Percentiles rank a stretch among this genome's conserved stretches.
phyloP scores from a whole-genome alignment of 495 filamentous ascomycete species.

The Ramalina intermedia region DNA sequence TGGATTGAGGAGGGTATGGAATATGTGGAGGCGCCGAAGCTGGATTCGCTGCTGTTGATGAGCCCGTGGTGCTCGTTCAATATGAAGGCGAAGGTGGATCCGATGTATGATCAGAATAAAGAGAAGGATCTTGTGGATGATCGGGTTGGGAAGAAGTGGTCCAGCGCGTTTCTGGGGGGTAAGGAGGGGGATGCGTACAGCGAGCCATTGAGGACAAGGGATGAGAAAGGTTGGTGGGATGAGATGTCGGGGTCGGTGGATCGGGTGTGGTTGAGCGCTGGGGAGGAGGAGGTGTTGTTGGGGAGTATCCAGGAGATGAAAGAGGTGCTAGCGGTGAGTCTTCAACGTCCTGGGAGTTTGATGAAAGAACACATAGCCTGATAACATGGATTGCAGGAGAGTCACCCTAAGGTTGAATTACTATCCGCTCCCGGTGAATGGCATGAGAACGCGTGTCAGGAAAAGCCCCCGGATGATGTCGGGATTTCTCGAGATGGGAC shows the following conservation, averaged over 20 bases:
- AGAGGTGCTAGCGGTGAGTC: constrained; percentile 28
- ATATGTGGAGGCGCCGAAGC: background rate
- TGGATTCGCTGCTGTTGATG: constrained; percentile 32
- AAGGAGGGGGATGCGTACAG: constrained; percentile 37
- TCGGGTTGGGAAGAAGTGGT: constrained; percentile 24
- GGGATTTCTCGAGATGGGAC: background rate
- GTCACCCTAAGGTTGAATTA: constrained; percentile 1
- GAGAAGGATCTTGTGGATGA: constrained; percentile 34
- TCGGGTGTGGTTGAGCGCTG: constrained; percentile 36
- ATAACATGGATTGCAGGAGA: background rate
- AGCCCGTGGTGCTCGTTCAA: constrained; percentile 43
- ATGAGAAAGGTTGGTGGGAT: constrained; percentile 37
- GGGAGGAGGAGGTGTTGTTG: constrained; percentile 41
- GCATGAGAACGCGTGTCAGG: constrained; percentile 3
- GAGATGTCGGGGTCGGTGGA: constrained; percentile 26
- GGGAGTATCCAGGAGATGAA: constrained; percentile 39
- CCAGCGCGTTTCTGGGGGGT: constrained; percentile 29
- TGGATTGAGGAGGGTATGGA: background rate
- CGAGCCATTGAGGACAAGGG: constrained; percentile 33
- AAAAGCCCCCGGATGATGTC: background rate
- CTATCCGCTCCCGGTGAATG: constrained; percentile 9
- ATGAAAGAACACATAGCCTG: background rate
- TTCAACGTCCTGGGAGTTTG: background rate
- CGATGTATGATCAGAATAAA: constrained; percentile 29
- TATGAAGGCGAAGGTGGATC: constrained; percentile 12